A percentile compares a stretch with the other conserved stretches of the same genome.
These are phyloP conservation scores for Penicillium simplicissimum DNA, from an alignment of 495 filamentous ascomycete species.

Conservation along the genomic window DNA sequence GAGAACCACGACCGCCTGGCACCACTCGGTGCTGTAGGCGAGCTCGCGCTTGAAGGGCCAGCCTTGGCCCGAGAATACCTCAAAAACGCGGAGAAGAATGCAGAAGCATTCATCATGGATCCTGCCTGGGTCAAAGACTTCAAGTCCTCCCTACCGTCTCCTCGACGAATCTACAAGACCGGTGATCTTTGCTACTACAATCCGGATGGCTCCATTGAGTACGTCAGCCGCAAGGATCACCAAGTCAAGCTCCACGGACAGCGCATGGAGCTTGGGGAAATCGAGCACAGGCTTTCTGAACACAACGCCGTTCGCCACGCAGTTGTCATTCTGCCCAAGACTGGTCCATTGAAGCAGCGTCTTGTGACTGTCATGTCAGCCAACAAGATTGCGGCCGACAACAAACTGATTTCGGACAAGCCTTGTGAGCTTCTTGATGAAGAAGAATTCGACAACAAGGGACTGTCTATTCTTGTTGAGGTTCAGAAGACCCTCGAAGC, in stretches of 20 bases:
- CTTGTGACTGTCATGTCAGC: constrained; percentile 48
- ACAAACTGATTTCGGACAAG: constrained; percentile 34
- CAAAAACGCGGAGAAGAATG: constrained; percentile 53
- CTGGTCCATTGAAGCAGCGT: constrained; percentile 38
- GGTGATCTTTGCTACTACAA: constrained; percentile 57
- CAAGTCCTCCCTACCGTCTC: constrained; percentile 21
- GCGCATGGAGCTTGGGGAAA: constrained; percentile 62
- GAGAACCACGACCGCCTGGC: constrained; percentile 48
- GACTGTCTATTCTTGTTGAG: constrained; percentile 32
- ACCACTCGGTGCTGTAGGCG: constrained; percentile 55
- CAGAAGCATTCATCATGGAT: constrained; percentile 45
- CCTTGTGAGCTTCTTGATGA: constrained; percentile 40
- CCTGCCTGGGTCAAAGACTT: constrained; percentile 38
- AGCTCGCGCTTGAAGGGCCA: constrained; percentile 53
- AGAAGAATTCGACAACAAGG: constrained; percentile 23
- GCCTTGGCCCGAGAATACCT: constrained; percentile 54
- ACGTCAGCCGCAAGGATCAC: constrained; percentile 62
- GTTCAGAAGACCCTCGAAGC: constrained; percentile 40
- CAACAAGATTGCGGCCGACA: constrained; percentile 31
- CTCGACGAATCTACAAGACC: constrained; percentile 47
- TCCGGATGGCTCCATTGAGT: constrained; percentile 51
- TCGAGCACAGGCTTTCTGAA: constrained; percentile 43
- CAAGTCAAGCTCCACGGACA: constrained; percentile 71
- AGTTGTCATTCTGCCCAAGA: constrained; percentile 49
- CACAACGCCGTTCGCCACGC: constrained; percentile 42